Conservation (phyloP, 768 basidiomycete species). For the Collybiopsis luxurians region DNA sequence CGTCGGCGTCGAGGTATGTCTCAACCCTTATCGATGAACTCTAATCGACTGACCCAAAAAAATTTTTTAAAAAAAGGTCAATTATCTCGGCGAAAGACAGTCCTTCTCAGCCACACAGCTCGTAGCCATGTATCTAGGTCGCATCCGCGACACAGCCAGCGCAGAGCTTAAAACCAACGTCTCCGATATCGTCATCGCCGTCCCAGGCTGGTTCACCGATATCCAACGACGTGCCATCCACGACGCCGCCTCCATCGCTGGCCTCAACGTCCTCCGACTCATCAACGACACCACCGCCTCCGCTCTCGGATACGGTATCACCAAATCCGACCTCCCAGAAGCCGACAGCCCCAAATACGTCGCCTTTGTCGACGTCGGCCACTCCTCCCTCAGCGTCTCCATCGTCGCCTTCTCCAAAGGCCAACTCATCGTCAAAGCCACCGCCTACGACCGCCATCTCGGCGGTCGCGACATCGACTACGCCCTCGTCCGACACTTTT, state of each 20-base stretch:
- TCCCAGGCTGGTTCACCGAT: slow-evolving; percentile 97
- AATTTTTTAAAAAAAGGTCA: slow-evolving; percentile 52
- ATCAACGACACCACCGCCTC: slow-evolving; percentile 97
- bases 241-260: slow-evolving; percentile 87
- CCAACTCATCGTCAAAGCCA: slow-evolving; percentile 79
- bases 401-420: slow-evolving; percentile 95
- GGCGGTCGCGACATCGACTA: slow-evolving; percentile 97
- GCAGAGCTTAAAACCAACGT: slow-evolving; percentile 84
- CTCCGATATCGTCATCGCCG: slow-evolving; percentile 91
- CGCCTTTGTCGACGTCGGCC: slow-evolving; percentile 94
- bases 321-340: slow-evolving; percentile 93
- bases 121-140: slow-evolving; percentile 86
- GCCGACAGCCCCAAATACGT: slow-evolving; percentile 80
- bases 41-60: slow-evolving; percentile 1
- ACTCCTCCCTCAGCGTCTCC: slow-evolving; percentile 84
- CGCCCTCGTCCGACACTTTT: slow-evolving; percentile 85
- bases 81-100: slow-evolving; percentile 79
- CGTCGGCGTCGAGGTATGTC: slow-evolving; percentile 83
- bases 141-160: slow-evolving; percentile 84
- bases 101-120: slow-evolving; percentile 89
- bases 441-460: slow-evolving; percentile 90
- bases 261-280: slow-evolving; percentile 87
- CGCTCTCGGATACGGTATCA: slow-evolving; percentile 98
- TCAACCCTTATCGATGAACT: background rate
- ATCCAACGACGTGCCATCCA: slow-evolving; percentile 86